Evolutionary conservation across 441 rosid genomes (phyloP), one percentile per base, ranked within the genome.

Genomic region (Omphalea diandra): DNA sequence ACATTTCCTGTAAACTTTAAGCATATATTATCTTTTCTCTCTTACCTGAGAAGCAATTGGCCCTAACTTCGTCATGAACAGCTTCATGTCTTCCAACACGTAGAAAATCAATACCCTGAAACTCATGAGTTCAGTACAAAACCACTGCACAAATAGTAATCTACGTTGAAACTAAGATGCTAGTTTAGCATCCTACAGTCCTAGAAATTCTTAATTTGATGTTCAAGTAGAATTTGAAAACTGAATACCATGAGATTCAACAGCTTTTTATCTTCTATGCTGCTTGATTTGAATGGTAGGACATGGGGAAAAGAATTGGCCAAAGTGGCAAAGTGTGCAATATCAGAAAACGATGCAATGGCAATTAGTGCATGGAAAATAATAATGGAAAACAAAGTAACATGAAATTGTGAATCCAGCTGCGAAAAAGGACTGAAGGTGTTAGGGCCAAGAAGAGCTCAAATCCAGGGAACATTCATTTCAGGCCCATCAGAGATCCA

Each of bases 21-120:
- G 73, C 60, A 72, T 49, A 61, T 36, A 66, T 65, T 65, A 4
- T 53, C 49, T 63, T 57, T 65, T 50, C 40, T 59, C 40, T 59
- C 87, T 67, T 29, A 91, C 99, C 95, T 76, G 97, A 83, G 83
- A 91, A 80, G 80, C 97, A 89, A 74, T 88, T 84, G 46, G 73
- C 91, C 74, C 73, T 87, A 70, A 95, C 82, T 80, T 93, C 98
- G 67, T 87, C 86, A 52, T 91, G 97, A 70, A 93, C 91, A 73
- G 89, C 94, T 76, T 88, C 97, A 12, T 75, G 87, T 79, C 98
- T 93, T 82, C 99, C 98, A 61, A 93, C 83, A 36, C 97, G 99
- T 76, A 95, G 41, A 85, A 93, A 95, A 75, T 95, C 93, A 70
- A 95, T 83, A 54, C 83, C 80, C 99, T 95, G 83, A 77, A 73